Conservation (phyloP, 169 alveolate genomes). For the Cryptosporidium andersoni region DNA sequence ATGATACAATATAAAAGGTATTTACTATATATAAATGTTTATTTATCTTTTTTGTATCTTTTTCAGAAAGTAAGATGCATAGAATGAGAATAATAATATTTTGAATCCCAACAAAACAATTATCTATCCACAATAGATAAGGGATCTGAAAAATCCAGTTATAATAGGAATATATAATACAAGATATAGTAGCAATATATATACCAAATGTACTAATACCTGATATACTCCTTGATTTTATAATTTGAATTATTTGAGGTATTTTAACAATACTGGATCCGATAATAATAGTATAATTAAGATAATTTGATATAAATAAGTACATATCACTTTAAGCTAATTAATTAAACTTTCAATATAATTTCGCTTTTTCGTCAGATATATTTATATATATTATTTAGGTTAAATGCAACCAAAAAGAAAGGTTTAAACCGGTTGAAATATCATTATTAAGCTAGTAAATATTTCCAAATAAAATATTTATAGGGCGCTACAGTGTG, state of each 20-base stretch:
- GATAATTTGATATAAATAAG: conserved; percentile 1
- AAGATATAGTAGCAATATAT: conserved; percentile 47
- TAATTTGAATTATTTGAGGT: conserved; percentile 52
- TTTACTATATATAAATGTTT: conserved; percentile 1
- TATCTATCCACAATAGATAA: conserved; percentile 61
- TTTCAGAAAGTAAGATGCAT: conserved; percentile 23
- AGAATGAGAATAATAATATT: conserved; percentile 26
- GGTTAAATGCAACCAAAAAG: no score
- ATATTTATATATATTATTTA: no score
- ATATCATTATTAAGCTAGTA: no score
- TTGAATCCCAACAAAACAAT: conserved; percentile 56
- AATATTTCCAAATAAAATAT: no score
- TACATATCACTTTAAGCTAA: neutral
- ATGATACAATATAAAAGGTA: conserved; percentile 39
- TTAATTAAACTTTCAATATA: no score
- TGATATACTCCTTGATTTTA: conserved; percentile 44
- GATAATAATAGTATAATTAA: conserved; percentile 35
- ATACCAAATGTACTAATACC: conserved; percentile 66
- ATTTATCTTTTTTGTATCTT: neutral
- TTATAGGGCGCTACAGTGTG: no score
- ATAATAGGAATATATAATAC: conserved; percentile 50
- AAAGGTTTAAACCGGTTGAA: no score
- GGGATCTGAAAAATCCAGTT: conserved; percentile 45
- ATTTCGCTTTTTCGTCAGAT: no score
- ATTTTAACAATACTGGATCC: conserved; percentile 65